Conservation (phyloP, 2,329 filamentous ascomycete species). For the Fusarium aywerte region DNA sequence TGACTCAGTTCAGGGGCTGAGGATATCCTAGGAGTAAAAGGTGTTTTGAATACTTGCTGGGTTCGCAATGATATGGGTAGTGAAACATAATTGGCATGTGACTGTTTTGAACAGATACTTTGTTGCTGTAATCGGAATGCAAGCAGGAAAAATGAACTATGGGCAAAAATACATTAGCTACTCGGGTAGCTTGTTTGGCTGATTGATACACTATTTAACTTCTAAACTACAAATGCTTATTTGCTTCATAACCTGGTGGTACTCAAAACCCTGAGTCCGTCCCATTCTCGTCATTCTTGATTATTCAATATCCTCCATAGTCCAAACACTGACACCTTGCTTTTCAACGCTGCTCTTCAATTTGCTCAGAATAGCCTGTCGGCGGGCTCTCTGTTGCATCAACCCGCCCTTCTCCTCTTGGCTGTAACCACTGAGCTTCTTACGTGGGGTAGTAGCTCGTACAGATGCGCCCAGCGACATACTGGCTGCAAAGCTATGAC, state of each 20-base stretch:
- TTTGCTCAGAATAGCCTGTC: conserved; percentile 64
- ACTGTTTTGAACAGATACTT: background rate
- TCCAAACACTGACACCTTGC: conserved; percentile 62
- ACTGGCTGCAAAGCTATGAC: conserved; percentile 52
- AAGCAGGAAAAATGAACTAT: background rate
- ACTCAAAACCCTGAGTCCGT: conserved; percentile 10
- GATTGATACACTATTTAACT: conserved; percentile 47
- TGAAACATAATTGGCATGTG: background rate
- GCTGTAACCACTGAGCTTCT: conserved; percentile 71
- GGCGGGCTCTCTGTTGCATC: conserved; percentile 63
- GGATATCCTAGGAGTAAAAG: conserved; percentile 26
- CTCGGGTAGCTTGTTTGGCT: conserved; percentile 12
- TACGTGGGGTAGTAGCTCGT: conserved; percentile 62
- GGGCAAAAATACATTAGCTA: conserved; percentile 26
- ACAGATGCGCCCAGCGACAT: conserved; percentile 56
- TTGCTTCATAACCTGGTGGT: conserved; percentile 33
- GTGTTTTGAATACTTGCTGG: conserved; percentile 16
- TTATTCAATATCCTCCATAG: conserved; percentile 61
- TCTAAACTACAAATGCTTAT: conserved; percentile 45
- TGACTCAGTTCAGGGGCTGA: conserved; percentile 3
- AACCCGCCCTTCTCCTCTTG: conserved; percentile 67
- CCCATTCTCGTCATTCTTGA: conserved; percentile 22
- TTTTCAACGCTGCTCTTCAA: conserved; percentile 62
- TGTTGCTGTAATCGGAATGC: background rate
- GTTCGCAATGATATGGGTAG: background rate